These are phyloP conservation scores for Clonostachys solani DNA, from an alignment of 2,329 filamentous ascomycete species.

Conservation along the genomic window DNA sequence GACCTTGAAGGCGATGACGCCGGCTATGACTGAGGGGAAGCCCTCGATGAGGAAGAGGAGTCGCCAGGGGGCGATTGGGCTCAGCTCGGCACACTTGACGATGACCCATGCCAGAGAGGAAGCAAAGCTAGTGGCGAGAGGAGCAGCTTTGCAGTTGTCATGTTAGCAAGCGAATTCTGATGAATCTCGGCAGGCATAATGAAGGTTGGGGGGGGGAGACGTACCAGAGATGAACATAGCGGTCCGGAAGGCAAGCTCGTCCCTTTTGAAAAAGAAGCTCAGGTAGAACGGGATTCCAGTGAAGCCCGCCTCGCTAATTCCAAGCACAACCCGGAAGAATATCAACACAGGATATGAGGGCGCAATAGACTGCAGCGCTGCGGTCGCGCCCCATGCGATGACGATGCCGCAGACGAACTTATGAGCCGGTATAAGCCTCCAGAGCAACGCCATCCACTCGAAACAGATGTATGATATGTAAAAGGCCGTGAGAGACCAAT, in stretches of 20 bases:
- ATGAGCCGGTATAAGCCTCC: slow-evolving; percentile 56
- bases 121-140: slow-evolving; percentile 73
- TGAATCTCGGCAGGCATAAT: too few relatives aligned
- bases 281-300: slow-evolving; percentile 60
- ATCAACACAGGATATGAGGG: slow-evolving; percentile 60
- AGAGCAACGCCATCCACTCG: slow-evolving; percentile 62
- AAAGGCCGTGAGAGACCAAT: slow-evolving; percentile 57
- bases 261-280: slow-evolving; percentile 58
- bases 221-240: slow-evolving; percentile 78
- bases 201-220: slow-evolving; percentile 4
- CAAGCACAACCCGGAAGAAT: slow-evolving; percentile 50
- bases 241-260: slow-evolving; percentile 79
- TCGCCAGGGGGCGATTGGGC: slow-evolving; percentile 79
- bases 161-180: neutral
- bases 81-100: slow-evolving; percentile 58
- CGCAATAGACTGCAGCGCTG: slow-evolving; percentile 66
- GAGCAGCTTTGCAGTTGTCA: slow-evolving; percentile 52
- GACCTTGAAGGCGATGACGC: slow-evolving; percentile 67
- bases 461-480: slow-evolving; percentile 61
- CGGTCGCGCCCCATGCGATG: slow-evolving; percentile 73
- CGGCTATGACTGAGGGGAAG: slow-evolving; percentile 74
- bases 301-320: slow-evolving; percentile 63
- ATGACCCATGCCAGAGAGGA: slow-evolving; percentile 78
- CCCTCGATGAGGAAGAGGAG: slow-evolving; percentile 80
- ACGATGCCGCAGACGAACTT: slow-evolving; percentile 60